A percentile compares a stretch with the other conserved stretches of the same genome.
phyloP scores from a whole-genome alignment of 768 basidiomycete species.

The Cystofilobasidium macerans region DNA sequence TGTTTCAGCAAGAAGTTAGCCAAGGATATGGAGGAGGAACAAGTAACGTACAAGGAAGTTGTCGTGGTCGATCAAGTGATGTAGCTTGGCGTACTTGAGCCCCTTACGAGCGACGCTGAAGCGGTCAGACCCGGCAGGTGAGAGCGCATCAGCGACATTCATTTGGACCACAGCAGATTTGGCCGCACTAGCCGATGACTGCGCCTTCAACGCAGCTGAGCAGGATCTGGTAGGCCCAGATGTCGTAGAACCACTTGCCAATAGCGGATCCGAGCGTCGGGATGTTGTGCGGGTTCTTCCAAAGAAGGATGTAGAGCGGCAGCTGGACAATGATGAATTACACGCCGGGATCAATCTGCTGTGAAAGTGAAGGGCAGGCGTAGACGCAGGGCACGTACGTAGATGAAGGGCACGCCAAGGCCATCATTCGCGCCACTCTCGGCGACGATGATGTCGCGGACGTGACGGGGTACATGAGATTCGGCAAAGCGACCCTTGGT shows the following conservation, averaged over 20 bases:
- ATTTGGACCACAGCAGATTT: background rate
- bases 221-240: conserved; percentile 39
- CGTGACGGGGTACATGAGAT: conserved; percentile 34
- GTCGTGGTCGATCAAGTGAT: conserved; percentile 38
- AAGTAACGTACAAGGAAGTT: conserved; percentile 36
- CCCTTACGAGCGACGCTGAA: conserved; percentile 35
- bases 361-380: too few species aligned
- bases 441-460: conserved; percentile 41
- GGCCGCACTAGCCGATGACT: conserved; percentile 35
- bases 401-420: conserved; percentile 40
- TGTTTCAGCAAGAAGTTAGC: too few species aligned
- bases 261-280: conserved; percentile 36
- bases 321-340: too few species aligned
- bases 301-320: conserved; percentile 37
- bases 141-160: background rate
- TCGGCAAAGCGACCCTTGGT: conserved; percentile 41
- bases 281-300: conserved; percentile 30
- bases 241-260: conserved; percentile 36
- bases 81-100: conserved; percentile 33
- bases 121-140: too few species aligned
- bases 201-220: conserved; percentile 37
- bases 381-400: too few species aligned
- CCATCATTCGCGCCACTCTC: conserved; percentile 43
- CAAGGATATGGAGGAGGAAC: too few species aligned
- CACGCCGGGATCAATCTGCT: too few species aligned